Percentiles rank a stretch among this genome's conserved stretches.
These are phyloP conservation scores for Hordeum marinum DNA, from an alignment of 176 grass and related monocot species.

Conservation along the genomic window DNA sequence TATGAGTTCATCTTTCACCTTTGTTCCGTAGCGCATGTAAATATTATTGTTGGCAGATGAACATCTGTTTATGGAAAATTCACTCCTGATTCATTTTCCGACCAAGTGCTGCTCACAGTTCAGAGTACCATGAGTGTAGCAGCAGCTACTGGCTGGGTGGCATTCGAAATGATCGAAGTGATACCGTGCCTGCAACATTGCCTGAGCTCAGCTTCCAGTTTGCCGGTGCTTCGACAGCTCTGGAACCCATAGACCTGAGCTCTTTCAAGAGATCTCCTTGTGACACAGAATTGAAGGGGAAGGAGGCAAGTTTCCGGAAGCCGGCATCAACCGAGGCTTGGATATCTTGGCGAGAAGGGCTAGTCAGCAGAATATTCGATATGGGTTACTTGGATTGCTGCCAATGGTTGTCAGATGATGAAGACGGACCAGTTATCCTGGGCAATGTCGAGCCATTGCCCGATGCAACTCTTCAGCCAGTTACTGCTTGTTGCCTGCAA, in stretches of 20 bases:
- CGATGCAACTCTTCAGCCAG: conserved; percentile 11
- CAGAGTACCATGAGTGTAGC: background rate
- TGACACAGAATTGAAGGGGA: conserved; percentile 21
- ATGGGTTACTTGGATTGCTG: conserved; percentile 64
- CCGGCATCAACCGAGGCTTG: conserved; percentile 20
- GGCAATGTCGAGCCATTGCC: background rate
- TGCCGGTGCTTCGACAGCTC: conserved; percentile 9
- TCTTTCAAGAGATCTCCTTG: conserved; percentile 56
- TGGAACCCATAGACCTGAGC: conserved; percentile 69
- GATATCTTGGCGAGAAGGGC: conserved; percentile 91
- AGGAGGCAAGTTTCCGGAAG: conserved; percentile 22
- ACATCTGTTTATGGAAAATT: conserved; percentile 32
- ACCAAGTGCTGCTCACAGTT: background rate
- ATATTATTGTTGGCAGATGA: conserved; percentile 32
- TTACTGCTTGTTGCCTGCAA: conserved; percentile 11
- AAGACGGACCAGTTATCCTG: conserved; percentile 29
- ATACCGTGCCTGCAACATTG: conserved; percentile 18
- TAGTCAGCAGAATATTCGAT: conserved; percentile 91
- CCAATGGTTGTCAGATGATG: conserved; percentile 80
- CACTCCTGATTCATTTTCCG: conserved; percentile 12
- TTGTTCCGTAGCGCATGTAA: conserved; percentile 27
- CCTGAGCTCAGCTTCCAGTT: conserved; percentile 76
- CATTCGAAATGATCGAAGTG: background rate
- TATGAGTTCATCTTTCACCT: conserved; percentile 17
- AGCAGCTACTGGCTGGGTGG: background rate